Base-by-base conservation (phyloP, 2,329 filamentous ascomycete genomes). In the Sporothrix phasma region DNA sequence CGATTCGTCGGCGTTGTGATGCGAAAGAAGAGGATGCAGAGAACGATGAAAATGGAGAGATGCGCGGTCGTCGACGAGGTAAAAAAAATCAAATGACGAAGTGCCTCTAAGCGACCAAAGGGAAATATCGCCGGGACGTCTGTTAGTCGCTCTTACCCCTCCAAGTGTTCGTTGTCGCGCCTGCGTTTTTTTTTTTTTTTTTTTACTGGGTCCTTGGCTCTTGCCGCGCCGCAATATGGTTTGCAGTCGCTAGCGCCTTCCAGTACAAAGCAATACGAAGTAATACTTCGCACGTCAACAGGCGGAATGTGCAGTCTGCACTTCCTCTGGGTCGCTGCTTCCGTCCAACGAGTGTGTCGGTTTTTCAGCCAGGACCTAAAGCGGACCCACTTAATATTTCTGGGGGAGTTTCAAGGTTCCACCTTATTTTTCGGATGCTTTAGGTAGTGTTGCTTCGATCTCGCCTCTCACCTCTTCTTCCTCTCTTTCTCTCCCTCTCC, bases 61-160 rank as follows among this genome's bases (percentile, higher is more conserved):
- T 39, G 51, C 51, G 53, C 11, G 29, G 34, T 24, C 17, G n/a
- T 34, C 15, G 17, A 29, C 19, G n/a, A 26, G 19, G 37, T 34
- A 63, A 29, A 46, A 56, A 26, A 37, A 29, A 22, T 3, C 39
- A 47, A 51, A 64, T 64, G 62, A 64, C 62, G 62, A 59, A 64
- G 53, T 49, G 43, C 31, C n/a, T 43, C 34, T 59, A 49, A 54
- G 49, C 41, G 49, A 54, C 61, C 41, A 58, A 63, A 63, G 53
- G 62, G 51, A 58, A 64, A 47, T 43, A 49, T 60, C 54, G 45
- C 39, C 24, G 43, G 43, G 17, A 15, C 29, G 29, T n/a, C 41
- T 64, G 53, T 64, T 59, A 64, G 62, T 64, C 51, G 62, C 15
- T 24, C 46, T 54, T 56, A 61, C 58, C 58, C 58, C 58, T 61